phyloP scores from a whole-genome alignment of 768 basidiomycete species.

The Naganishia antarctica region DNA sequence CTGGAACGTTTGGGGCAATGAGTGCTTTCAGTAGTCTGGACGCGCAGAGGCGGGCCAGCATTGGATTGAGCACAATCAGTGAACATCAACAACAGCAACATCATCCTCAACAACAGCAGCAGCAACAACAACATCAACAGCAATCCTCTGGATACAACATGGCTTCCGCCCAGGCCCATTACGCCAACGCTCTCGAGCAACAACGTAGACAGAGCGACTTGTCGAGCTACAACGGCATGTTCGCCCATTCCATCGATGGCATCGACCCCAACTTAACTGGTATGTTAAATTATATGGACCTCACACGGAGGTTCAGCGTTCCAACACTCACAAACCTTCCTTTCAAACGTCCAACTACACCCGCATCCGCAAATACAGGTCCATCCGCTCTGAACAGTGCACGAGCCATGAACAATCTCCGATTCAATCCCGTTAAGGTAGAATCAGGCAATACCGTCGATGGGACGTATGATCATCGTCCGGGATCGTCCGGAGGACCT shows the following conservation, averaged over 20 bases:
- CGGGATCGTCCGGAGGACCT: conserved; percentile 10
- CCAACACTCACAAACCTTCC: conserved; percentile 19
- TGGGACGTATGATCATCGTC: neutral
- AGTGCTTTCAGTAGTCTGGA: conserved; percentile 1
- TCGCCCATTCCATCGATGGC: conserved; percentile 26
- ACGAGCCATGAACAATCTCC: conserved; percentile 6
- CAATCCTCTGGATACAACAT: conserved; percentile 2
- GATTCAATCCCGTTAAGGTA: conserved; percentile 8
- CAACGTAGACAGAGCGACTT: conserved; percentile 18
- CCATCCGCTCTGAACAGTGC: conserved; percentile 8
- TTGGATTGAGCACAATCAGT: conserved; percentile 14
- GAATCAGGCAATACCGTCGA: conserved; percentile 3
- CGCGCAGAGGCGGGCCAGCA: conserved; percentile 6
- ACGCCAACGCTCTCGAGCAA: conserved; percentile 5
- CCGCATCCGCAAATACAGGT: conserved; percentile 7
- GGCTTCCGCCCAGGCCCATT: neutral
- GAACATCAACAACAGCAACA: conserved; percentile 11
- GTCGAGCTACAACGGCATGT: conserved; percentile 23
- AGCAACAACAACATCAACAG: neutral
- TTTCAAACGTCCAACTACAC: conserved; percentile 15
- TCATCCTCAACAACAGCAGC: neutral
- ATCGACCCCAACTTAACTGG: conserved; percentile 20
- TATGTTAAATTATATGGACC: conserved; percentile 20
- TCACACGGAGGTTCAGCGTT: conserved; percentile 15
- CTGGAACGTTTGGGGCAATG: conserved; percentile 19